phyloP scores from a whole-genome alignment of 2,329 filamentous ascomycete genomes.

The Nannizziopsis arthrosporioides region DNA sequence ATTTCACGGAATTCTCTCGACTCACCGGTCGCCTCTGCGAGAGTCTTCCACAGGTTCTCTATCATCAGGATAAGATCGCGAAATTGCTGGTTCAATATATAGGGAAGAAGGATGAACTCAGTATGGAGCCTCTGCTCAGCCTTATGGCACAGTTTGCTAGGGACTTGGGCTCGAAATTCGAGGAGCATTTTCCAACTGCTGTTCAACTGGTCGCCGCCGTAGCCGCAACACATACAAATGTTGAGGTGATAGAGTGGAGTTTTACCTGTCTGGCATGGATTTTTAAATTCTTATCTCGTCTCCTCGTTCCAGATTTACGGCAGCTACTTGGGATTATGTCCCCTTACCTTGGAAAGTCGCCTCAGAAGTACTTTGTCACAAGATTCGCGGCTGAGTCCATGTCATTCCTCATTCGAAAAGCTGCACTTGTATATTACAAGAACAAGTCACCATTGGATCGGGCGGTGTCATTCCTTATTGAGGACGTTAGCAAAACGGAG shows the following conservation, averaged over 20 bases:
- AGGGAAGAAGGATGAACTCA: constrained; percentile 61
- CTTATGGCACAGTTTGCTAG: constrained; percentile 91
- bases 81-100: constrained; percentile 64
- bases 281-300: constrained; percentile 88
- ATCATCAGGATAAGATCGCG: constrained; percentile 81
- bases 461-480: constrained; percentile 60
- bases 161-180: constrained; percentile 75
- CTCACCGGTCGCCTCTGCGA: constrained; percentile 69
- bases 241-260: constrained; percentile 93
- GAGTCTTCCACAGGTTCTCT: constrained; percentile 80
- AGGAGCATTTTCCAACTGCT: constrained; percentile 69
- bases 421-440: constrained; percentile 63
- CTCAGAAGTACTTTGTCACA: constrained; percentile 74
- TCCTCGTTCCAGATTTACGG: constrained; percentile 72
- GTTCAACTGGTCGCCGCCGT: constrained; percentile 66
- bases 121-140: constrained; percentile 73
- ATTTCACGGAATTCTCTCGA: constrained; percentile 65
- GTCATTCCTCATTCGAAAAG: constrained; percentile 86
- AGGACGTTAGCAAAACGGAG: constrained; percentile 46
- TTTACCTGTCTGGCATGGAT: constrained; percentile 89
- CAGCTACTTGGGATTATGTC: constrained; percentile 75
- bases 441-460: constrained; percentile 55
- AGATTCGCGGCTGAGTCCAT: constrained; percentile 90
- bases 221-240: constrained; percentile 63
- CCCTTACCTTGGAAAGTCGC: constrained; percentile 68